Percentiles rank a stretch among this genome's conserved stretches.
These are phyloP conservation scores for Periconia digitata DNA, from an alignment of 2,329 filamentous ascomycete species.

Conservation along the genomic window DNA sequence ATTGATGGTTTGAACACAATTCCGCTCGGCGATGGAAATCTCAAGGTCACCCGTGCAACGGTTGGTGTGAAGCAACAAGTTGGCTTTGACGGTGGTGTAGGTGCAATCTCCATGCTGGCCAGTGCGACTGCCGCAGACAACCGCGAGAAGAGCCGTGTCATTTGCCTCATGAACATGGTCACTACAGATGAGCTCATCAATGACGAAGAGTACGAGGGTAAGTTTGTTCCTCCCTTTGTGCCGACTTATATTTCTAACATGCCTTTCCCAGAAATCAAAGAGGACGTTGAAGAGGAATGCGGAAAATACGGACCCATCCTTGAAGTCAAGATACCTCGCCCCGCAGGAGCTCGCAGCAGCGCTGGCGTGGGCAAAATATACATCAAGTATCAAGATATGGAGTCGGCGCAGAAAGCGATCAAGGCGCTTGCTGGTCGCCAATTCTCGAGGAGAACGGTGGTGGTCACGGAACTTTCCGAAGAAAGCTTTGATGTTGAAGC, in stretches of 20 bases:
- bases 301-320: conserved; percentile 82
- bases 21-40: conserved; percentile 82
- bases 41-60: conserved; percentile 86
- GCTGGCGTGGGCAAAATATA: conserved; percentile 97
- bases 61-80: conserved; percentile 91
- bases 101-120: conserved; percentile 96
- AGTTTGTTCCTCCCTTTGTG: conserved; percentile 16
- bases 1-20: conserved; percentile 91
- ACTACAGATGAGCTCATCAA: conserved; percentile 93
- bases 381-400: conserved; percentile 82
- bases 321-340: conserved; percentile 91
- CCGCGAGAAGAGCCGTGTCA: conserved; percentile 76
- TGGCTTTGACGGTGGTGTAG: conserved; percentile 92
- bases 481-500: conserved; percentile 93
- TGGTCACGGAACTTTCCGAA: conserved; percentile 96
- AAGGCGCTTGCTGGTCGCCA: conserved; percentile 91
- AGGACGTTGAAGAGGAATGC: conserved; percentile 93
- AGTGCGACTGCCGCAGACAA: conserved; percentile 76
- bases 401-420: conserved; percentile 80
- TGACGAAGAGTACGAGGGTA: conserved; percentile 92
- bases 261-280: conserved; percentile 77
- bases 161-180: conserved; percentile 98
- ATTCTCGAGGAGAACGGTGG: conserved; percentile 93
- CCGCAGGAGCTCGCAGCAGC: conserved; percentile 78
- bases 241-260: conserved; percentile 41